Base-by-base conservation (phyloP, 2,329 filamentous ascomycete species). In the Penicillium expansum region DNA sequence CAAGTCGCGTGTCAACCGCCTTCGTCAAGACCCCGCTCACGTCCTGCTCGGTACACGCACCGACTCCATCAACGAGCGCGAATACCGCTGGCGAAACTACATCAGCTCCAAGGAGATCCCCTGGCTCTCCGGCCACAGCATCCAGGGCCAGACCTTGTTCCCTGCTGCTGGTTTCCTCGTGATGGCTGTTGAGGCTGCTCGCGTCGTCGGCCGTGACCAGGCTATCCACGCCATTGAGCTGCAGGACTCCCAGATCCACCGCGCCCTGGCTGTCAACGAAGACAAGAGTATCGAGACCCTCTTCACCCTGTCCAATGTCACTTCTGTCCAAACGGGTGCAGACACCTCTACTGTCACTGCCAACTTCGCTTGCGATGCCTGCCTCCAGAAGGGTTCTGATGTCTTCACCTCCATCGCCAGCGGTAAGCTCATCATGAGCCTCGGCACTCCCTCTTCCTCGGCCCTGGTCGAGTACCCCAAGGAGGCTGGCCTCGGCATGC, bases 111-210 rank as follows among this genome's bases (percentile, higher is more conserved):
- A 75, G 10, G 72, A 77, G 4, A 67, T 70, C 1, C 76, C 77
- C 0, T 82, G 80, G 80, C 56, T 82, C 2, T 64, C 67, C 0
- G 75, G 80, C 41, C 79, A 82, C 52, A 65, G 72, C 35, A 68
- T 80, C 11, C 39, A 58, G 35, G 53, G 45, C 7, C 48, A 60
- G 16, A 24, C 55, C 8, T 43, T 65, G 5, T 61, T 61, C 27
- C 64, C 64, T 3, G 57, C 52, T 4, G 55, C 62, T 8, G 60
- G 44, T 1, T 65, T 58, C 41, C 24, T 67, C 4, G 32, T 48
- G 20, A 64, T 67, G 62, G 64, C 64, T 10, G 43, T 62, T 1
- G 64, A 67, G 35, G 62, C 62, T 10, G 55, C 51, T 16, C 29
- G 35, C n/a, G 1, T 52, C 8, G 44, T 60, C 2, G 51, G 45